Conservation (phyloP, 2,329 filamentous ascomycete genomes). For the Hypocreales sp. region DNA sequence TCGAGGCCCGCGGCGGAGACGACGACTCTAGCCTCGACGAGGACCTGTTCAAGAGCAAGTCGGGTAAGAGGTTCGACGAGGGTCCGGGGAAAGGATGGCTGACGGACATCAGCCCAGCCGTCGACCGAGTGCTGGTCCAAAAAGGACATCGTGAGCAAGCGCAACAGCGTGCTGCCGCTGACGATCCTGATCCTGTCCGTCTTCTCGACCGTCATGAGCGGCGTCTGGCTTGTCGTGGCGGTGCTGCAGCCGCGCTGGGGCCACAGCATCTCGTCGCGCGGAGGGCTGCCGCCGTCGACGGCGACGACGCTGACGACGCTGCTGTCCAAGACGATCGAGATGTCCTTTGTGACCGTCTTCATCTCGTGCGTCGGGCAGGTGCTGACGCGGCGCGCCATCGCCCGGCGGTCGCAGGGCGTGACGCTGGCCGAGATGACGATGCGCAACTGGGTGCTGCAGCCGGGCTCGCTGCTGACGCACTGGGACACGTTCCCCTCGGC, state of each 20-base stretch:
- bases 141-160: conserved; percentile 14
- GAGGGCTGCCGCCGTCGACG: conserved; percentile 41
- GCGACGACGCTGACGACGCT: conserved; percentile 54
- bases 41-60: conserved; percentile 16
- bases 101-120: conserved; percentile 11
- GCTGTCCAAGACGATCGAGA: conserved; percentile 61
- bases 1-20: no score
- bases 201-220: conserved; percentile 49
- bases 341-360: conserved; percentile 65
- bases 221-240: conserved; percentile 49
- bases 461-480: conserved; percentile 57
- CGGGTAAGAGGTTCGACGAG: no score
- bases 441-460: conserved; percentile 59
- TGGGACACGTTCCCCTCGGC: conserved; percentile 50
- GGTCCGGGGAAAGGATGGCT: no score
- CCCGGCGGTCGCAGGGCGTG: conserved; percentile 44
- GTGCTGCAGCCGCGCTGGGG: conserved; percentile 49
- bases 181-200: conserved; percentile 33
- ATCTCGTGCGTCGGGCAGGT: conserved; percentile 63
- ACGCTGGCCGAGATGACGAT: conserved; percentile 66
- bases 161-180: conserved; percentile 31
- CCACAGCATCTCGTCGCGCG: conserved; percentile 33
- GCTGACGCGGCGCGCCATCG: conserved; percentile 52
- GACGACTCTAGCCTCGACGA: conserved; percentile 9
- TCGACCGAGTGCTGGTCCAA: conserved; percentile 18